Evolutionary conservation across 2,329 filamentous ascomycete species (phyloP), one percentile per base, ranked within the genome.

Genomic region (Aspergillus novofumigatus): DNA sequence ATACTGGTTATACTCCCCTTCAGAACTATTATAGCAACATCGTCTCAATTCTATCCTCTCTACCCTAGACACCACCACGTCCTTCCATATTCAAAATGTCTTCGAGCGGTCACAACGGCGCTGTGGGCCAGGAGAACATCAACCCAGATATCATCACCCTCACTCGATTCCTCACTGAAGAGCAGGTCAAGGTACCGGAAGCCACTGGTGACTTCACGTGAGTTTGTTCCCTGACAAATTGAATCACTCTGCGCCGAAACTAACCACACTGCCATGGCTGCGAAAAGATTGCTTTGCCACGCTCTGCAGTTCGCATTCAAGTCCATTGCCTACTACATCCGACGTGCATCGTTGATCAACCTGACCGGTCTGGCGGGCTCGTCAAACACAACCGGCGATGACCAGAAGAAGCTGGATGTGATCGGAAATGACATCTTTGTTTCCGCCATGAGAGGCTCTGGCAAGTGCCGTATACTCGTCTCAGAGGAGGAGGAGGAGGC

Each of bases 241-340:
- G 25, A 26, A 47, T 11, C 38, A 28, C 3, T 44, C 1, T 17
- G 42, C 6, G 21, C 14, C n/a, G 38, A 26, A 48, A 38, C 35
- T 50, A 32, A 53, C 29, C 8, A 21, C 25, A 29, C 32, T 29
- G 11, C 23, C 44, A 23, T 14, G 21, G 9, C 11, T 42, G 21
- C 28, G 9, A 1, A 29, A 69, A 97, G 92, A 69, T 85, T 99
- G 53, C 86, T 99, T 59, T 97, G 92, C 83, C 94, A 99, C 75
- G 92, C 94, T 59, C 89, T 99, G 58, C 94, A 97, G 78, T 99
- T 97, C 82, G 93, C 94, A 64, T 99, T 99, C 88, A 99, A 99
- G 83, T 96, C 91, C 65, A 99, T 99, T 76, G 91, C 94, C 68
- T 96, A 97, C 83, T 99, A 97, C 82, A 99, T 99, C 77, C 92